Percentiles rank a stretch among this genome's conserved stretches.
Evolutionary conservation across 2,329 filamentous ascomycete genomes (phyloP).

Genomic region (Fusarium drepaniforme): DNA sequence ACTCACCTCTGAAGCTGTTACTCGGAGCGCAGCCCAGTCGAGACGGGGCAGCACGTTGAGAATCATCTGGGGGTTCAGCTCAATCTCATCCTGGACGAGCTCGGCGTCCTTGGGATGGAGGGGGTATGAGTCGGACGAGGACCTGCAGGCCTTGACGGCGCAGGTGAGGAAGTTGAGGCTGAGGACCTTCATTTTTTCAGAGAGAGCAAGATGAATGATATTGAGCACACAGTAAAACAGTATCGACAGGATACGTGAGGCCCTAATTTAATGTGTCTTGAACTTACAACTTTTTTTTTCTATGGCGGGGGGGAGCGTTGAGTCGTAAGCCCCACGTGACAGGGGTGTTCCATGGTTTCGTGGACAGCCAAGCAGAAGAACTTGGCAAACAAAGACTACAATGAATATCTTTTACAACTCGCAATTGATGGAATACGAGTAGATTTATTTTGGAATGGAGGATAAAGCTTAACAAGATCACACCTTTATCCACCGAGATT

Average conservation of each 20-base stretch:
- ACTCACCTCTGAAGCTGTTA: constrained; percentile 81
- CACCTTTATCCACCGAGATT: neutral
- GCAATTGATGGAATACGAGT: neutral
- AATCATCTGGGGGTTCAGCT: constrained; percentile 84
- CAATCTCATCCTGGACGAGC: constrained; percentile 87
- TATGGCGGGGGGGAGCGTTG: constrained; percentile 35
- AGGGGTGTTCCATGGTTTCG: constrained; percentile 12
- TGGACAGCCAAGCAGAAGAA: neutral
- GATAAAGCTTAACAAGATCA: neutral
- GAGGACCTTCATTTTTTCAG: constrained; percentile 87
- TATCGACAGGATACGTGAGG: neutral
- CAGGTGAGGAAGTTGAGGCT: constrained; percentile 98
- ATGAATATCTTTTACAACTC: neutral
- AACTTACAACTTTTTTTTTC: constrained; percentile 50
- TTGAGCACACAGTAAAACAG: neutral
- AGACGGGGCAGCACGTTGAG: constrained; percentile 87
- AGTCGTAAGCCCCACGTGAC: constrained; percentile 45
- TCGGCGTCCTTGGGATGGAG: constrained; percentile 94
- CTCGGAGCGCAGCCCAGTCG: constrained; percentile 86
- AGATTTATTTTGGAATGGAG: neutral
- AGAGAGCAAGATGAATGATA: neutral
- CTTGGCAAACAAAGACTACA: neutral
- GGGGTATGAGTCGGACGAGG: constrained; percentile 82
- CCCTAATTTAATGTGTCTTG: constrained; percentile 12
- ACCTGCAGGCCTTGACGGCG: constrained; percentile 95